A percentile compares a stretch with the other conserved stretches of the same genome.
These are phyloP conservation scores for Cladosporium cucumerinum DNA, from an alignment of 2,329 filamentous ascomycete genomes.

Conservation along the genomic window DNA sequence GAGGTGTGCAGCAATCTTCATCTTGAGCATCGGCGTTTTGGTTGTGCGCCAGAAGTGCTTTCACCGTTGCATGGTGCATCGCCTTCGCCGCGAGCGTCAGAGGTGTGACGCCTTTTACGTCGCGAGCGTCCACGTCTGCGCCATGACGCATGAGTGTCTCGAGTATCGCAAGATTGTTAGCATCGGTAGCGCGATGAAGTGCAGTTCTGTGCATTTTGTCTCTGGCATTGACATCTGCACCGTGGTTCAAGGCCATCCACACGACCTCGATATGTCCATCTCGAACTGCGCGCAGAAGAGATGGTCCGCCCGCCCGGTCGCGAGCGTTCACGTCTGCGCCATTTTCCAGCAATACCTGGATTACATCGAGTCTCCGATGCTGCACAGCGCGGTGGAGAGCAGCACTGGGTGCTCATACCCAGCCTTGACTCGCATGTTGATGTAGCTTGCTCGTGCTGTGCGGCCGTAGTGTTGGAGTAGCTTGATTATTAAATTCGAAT, in stretches of 20 bases:
- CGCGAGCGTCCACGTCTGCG: not conserved
- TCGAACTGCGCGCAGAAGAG: not conserved
- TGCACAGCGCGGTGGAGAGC: not conserved
- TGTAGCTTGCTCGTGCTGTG: not conserved
- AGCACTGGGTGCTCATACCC: not conserved
- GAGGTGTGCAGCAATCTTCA: no score
- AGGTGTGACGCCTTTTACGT: no score
- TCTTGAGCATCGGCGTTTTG: no score
- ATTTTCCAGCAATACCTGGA: not conserved
- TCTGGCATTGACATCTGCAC: not conserved
- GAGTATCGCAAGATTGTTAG: no score
- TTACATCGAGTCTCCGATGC: not conserved
- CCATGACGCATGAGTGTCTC: not conserved
- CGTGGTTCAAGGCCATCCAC: not conserved
- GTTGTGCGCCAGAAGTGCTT: no score
- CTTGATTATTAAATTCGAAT: not conserved
- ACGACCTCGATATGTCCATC: not conserved
- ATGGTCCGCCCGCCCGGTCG: not conserved
- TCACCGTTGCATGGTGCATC: no score
- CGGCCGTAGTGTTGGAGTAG: not conserved
- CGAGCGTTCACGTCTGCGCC: not conserved
- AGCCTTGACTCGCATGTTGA: not conserved
- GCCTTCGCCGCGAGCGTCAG: no score
- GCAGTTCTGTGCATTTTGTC: not conserved
- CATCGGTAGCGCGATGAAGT: not conserved